phyloP scores from a whole-genome alignment of 2,329 filamentous ascomycete genomes.

The Pestalotiopsis sp. region DNA sequence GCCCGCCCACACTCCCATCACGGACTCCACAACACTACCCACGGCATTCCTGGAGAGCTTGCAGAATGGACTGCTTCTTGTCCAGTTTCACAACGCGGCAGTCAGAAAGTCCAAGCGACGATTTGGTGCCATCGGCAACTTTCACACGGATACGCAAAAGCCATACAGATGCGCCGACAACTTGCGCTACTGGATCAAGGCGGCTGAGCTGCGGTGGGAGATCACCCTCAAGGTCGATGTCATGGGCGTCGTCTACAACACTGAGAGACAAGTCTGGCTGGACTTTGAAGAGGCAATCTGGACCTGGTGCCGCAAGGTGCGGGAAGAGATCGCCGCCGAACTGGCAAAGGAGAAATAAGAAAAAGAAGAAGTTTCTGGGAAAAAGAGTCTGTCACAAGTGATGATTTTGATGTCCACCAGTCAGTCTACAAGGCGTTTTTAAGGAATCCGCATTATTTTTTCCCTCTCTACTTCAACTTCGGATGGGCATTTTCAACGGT shows the following conservation, averaged over 20 bases:
- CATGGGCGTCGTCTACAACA: conserved; percentile 81
- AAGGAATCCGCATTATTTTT: background rate
- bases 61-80: conserved; percentile 78
- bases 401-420: background rate
- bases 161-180: conserved; percentile 95
- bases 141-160: conserved; percentile 91
- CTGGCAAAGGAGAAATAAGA: conserved; percentile 1
- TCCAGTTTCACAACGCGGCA: conserved; percentile 86
- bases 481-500: background rate
- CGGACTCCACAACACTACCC: conserved; percentile 53
- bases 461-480: background rate
- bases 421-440: background rate
- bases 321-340: conserved; percentile 81
- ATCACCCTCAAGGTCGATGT: conserved; percentile 81
- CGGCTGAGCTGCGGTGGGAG: conserved; percentile 92
- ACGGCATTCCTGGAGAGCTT: conserved; percentile 75
- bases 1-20: conserved; percentile 68
- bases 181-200: conserved; percentile 93
- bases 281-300: conserved; percentile 83
- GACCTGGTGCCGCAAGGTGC: conserved; percentile 80
- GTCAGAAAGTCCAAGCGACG: conserved; percentile 83
- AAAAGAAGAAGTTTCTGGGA: background rate
- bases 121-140: conserved; percentile 87
- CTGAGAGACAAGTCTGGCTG: conserved; percentile 69
- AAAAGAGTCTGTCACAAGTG: background rate